Percentiles rank a stretch among this genome's conserved stretches.
Evolutionary conservation across 306 rosid species (phyloP).

Genomic region (Rubus idaeus): DNA sequence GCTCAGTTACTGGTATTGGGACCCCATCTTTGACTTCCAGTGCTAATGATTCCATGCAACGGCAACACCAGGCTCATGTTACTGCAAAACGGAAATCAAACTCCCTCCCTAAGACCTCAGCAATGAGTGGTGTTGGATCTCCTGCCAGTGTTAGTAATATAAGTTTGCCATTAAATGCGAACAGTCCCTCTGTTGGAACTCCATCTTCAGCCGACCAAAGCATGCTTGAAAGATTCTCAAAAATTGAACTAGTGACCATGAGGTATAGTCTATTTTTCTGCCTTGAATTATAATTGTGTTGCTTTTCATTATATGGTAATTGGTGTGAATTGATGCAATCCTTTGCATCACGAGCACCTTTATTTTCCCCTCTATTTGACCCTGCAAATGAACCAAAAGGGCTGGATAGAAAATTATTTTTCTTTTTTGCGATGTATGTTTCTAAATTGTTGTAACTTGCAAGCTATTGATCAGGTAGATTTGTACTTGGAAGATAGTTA

Average conservation of each 20-base stretch:
- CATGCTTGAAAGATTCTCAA: conserved; percentile 71
- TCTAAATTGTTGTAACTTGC: conserved; percentile 1
- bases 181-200: conserved; percentile 82
- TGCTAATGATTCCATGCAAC: conserved; percentile 76
- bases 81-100: conserved; percentile 68
- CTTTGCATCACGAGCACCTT: not conserved
- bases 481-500: not conserved
- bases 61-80: conserved; percentile 81
- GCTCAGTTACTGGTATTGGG: conserved; percentile 60
- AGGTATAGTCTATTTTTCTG: conserved; percentile 50
- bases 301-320: conserved; percentile 4
- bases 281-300: conserved; percentile 7
- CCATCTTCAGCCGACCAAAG: conserved; percentile 53
- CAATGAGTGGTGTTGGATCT: conserved; percentile 78
- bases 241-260: conserved; percentile 63
- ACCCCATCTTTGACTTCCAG: conserved; percentile 66
- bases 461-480: conserved; percentile 6
- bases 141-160: conserved; percentile 86
- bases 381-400: not conserved
- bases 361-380: not conserved
- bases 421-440: not conserved
- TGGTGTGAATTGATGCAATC: not conserved
- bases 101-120: conserved; percentile 79
- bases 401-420: not conserved
- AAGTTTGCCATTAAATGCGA: conserved; percentile 61